Conservation (phyloP, 2,329 filamentous ascomycete genomes). For the Trichoderma semiorbis region DNA sequence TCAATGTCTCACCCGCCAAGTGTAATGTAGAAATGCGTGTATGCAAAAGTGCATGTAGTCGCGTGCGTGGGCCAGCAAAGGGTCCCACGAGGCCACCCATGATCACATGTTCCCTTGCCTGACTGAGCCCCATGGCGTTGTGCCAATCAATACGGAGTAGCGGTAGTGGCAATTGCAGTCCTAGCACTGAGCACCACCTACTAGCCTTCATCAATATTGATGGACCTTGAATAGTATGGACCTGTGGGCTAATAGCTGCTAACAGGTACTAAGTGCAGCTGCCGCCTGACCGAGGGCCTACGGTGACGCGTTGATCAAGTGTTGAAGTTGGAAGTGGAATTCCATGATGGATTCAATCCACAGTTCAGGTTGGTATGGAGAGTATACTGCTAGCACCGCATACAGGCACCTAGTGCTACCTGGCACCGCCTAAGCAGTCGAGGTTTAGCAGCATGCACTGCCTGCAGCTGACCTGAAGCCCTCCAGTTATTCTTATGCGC, state of each 20-base stretch:
- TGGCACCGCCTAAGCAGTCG: background rate
- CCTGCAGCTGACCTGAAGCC: conserved; percentile 10
- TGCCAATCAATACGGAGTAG: background rate
- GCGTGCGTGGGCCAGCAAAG: conserved; percentile 6
- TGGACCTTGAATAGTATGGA: no score
- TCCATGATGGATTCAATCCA: background rate
- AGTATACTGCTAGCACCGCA: background rate
- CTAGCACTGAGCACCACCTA: background rate
- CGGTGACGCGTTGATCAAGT: background rate
- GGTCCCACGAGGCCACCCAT: conserved; percentile 4
- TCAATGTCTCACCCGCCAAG: background rate
- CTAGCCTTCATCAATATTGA: no score
- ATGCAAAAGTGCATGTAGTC: background rate
- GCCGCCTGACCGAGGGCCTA: background rate
- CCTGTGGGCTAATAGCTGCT: no score
- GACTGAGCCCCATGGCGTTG: conserved; percentile 4
- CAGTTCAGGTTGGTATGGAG: background rate
- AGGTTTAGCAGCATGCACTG: background rate
- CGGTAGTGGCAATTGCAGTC: background rate
- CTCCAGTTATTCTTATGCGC: background rate
- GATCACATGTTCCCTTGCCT: conserved; percentile 13
- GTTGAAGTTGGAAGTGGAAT: background rate
- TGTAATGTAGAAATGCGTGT: background rate
- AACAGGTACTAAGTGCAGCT: no score
- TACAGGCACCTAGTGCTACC: background rate